These are phyloP conservation scores for Pyricularia sp. DNA, from an alignment of 2,329 filamentous ascomycete genomes.

Conservation along the genomic window DNA sequence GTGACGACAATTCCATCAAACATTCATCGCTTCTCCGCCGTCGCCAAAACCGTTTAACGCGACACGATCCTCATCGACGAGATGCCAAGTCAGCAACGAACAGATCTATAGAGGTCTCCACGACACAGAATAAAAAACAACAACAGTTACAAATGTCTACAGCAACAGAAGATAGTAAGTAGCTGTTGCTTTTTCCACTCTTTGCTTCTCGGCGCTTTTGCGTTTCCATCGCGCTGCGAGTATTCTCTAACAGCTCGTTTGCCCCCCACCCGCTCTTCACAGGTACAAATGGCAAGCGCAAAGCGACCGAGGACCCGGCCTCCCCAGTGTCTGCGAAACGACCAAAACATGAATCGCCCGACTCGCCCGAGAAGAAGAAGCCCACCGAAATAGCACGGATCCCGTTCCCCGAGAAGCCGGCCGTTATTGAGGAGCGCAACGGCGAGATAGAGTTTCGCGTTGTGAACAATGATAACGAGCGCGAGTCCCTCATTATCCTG, in stretches of 20 bases:
- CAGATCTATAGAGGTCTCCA: not conserved
- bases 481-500: conserved; percentile 62
- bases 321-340: conserved; percentile 57
- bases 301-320: conserved; percentile 57
- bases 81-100: not conserved
- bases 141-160: not conserved
- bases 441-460: conserved; percentile 69
- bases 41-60: not conserved
- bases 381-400: conserved; percentile 47
- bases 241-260: not conserved
- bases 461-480: conserved; percentile 63
- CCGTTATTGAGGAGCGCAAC: conserved; percentile 63
- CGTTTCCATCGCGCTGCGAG: not conserved
- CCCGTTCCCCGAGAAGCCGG: conserved; percentile 81
- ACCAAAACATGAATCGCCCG: conserved; percentile 41
- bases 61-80: not conserved
- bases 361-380: conserved; percentile 36
- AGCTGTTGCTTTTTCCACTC: not conserved
- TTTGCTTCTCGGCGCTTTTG: not conserved
- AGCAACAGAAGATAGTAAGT: conserved; percentile 14
- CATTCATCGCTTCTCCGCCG: not conserved
- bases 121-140: conserved; percentile 6
- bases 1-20: not conserved
- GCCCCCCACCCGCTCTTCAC: not conserved
- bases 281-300: conserved; percentile 54